A percentile compares a stretch with the other conserved stretches of the same genome.
Conservation (phyloP, 371 early-diverging fungal genomes). For the Coemansia sp. region DNA sequence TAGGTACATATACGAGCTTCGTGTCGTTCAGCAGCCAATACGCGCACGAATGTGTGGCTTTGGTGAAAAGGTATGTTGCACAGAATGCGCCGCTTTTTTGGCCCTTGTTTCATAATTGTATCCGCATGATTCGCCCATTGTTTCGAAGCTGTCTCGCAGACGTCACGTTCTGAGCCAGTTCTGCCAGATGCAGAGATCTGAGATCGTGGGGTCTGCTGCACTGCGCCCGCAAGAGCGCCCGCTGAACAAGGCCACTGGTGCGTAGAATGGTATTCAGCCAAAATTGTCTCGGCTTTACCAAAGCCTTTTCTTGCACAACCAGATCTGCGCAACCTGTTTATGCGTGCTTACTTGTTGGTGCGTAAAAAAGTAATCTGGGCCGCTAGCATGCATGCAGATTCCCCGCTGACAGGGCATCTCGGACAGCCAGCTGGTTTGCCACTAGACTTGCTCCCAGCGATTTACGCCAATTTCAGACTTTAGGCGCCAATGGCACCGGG, state of each 20-base stretch:
- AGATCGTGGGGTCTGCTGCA: neutral
- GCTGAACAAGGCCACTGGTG: neutral
- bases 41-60: slow-evolving; percentile 84
- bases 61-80: slow-evolving; percentile 60
- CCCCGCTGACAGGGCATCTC: neutral
- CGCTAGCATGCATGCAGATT: too few species aligned
- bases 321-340: neutral
- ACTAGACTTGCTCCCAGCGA: too few species aligned
- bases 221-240: neutral
- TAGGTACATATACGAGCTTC: slow-evolving; percentile 49
- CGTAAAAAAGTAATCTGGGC: neutral
- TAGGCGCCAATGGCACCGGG: neutral
- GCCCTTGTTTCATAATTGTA: neutral
- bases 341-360: slow-evolving; percentile 2
- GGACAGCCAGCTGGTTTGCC: neutral
- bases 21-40: slow-evolving; percentile 69
- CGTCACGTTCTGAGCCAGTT: neutral
- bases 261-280: neutral
- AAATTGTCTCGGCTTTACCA: neutral
- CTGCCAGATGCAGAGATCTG: neutral
- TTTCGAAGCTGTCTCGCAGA: neutral
- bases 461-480: neutral
- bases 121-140: neutral
- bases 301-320: neutral
- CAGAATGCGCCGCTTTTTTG: neutral